Percentiles rank a stretch among this genome's conserved stretches.
phyloP scores from a whole-genome alignment of 1,139 yeast species.

The Sugiyamaella sp. region DNA sequence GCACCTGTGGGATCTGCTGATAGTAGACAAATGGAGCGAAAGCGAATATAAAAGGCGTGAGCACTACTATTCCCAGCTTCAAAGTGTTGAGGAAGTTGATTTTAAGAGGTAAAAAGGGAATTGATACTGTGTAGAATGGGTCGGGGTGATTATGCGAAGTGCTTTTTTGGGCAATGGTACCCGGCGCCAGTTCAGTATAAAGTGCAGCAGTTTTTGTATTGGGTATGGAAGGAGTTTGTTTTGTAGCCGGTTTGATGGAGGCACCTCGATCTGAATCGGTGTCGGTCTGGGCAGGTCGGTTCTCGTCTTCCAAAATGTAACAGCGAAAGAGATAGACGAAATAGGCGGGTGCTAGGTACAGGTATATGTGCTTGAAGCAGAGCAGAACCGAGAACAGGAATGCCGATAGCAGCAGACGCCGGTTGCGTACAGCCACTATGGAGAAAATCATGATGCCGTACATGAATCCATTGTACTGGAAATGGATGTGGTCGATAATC shows the following conservation, averaged over 20 bases:
- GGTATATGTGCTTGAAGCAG: conserved; percentile 92
- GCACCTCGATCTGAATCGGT: too few relatives aligned
- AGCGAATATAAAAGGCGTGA: conserved; percentile 64
- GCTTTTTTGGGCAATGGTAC: too few relatives aligned
- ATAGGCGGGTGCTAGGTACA: conserved; percentile 93
- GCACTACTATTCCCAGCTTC: conserved; percentile 68
- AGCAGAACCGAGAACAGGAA: conserved; percentile 72
- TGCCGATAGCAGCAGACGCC: conserved; percentile 65
- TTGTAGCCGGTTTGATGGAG: not conserved
- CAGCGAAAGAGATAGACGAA: conserved; percentile 75
- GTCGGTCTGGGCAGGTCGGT: too few relatives aligned
- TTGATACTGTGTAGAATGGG: conserved; percentile 2
- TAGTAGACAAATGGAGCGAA: conserved; percentile 79
- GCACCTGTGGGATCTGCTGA: conserved; percentile 64
- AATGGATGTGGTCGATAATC: conserved; percentile 89
- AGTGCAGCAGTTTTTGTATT: too few relatives aligned
- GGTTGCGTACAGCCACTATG: conserved; percentile 67
- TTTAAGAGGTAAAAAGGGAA: conserved; percentile 25
- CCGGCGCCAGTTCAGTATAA: too few relatives aligned
- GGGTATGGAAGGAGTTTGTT: not conserved
- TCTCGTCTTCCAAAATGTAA: conserved; percentile 54
- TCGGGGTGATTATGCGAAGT: too few relatives aligned
- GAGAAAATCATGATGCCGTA: conserved; percentile 80
- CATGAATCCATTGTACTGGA: conserved; percentile 92
- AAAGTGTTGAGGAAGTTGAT: conserved; percentile 59